These are phyloP conservation scores for Cladophialophora immunda DNA, from an alignment of 2,329 filamentous ascomycete species.

Conservation along the genomic window DNA sequence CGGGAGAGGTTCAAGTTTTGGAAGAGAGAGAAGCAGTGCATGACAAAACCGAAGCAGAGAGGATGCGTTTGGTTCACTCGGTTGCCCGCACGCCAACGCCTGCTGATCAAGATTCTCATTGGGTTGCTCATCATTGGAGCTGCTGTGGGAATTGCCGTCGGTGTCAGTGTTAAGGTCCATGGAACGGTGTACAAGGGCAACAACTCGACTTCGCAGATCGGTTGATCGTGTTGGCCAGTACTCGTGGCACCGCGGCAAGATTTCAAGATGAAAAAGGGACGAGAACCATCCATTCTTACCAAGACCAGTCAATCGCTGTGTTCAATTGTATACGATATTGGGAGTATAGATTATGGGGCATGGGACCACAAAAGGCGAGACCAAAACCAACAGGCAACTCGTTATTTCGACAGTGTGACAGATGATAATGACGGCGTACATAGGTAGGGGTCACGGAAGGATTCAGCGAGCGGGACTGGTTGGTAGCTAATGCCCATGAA, in stretches of 20 bases:
- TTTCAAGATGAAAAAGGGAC: neutral
- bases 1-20: conserved; percentile 32
- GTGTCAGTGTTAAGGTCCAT: conserved; percentile 54
- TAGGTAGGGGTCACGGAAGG: neutral
- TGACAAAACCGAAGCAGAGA: conserved; percentile 45
- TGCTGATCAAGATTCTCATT: conserved; percentile 51
- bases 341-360: neutral
- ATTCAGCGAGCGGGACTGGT: neutral
- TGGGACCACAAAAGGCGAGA: neutral
- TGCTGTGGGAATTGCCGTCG: conserved; percentile 56
- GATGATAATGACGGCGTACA: conserved; percentile 3
- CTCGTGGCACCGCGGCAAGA: neutral
- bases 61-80: conserved; percentile 46
- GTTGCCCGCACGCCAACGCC: conserved; percentile 48
- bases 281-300: neutral
- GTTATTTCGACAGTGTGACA: neutral
- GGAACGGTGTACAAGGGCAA: conserved; percentile 54
- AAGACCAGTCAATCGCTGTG: conserved; percentile 1
- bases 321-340: neutral
- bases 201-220: conserved; percentile 44
- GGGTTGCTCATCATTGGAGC: conserved; percentile 53
- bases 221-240: conserved; percentile 23
- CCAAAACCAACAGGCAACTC: neutral
- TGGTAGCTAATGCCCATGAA: conserved; percentile 5
- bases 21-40: conserved; percentile 43